Evolutionary conservation across 1,284 basidiomycete species (phyloP).

Genomic region (Ustilago tritici): DNA sequence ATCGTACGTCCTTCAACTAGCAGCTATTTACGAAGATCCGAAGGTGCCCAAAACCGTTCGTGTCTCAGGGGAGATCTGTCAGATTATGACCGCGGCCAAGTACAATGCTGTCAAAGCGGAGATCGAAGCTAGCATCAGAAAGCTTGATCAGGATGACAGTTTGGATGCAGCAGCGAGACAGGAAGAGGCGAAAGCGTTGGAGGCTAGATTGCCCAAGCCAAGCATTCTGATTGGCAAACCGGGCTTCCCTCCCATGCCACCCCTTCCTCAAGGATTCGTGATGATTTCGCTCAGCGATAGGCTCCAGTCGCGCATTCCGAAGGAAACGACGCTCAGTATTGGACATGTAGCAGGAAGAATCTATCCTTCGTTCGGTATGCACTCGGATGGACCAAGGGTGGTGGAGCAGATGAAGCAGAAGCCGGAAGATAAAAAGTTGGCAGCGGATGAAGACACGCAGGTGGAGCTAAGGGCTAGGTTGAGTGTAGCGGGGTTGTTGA

Average conservation of each 20-base stretch:
- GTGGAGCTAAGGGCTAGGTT: slow-evolving; percentile 39
- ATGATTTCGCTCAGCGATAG: slow-evolving; percentile 44
- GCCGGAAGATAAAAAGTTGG: slow-evolving; percentile 23
- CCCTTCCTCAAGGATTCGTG: slow-evolving; percentile 41
- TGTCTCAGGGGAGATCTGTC: slow-evolving; percentile 43
- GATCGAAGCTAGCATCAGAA: slow-evolving; percentile 15
- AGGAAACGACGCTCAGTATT: slow-evolving; percentile 35
- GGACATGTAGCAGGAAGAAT: slow-evolving; percentile 39
- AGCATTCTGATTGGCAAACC: slow-evolving; percentile 35
- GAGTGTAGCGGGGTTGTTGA: slow-evolving; percentile 40
- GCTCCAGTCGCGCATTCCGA: slow-evolving; percentile 28
- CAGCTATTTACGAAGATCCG: slow-evolving; percentile 45
- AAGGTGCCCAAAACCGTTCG: slow-evolving; percentile 22
- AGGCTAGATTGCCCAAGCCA: slow-evolving; percentile 35
- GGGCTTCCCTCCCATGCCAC: slow-evolving; percentile 45
- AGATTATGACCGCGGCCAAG: slow-evolving; percentile 36
- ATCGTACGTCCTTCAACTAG: slow-evolving; percentile 42
- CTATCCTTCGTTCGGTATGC: slow-evolving; percentile 44
- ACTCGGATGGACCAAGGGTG: slow-evolving; percentile 48
- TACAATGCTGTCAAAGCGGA: slow-evolving; percentile 29
- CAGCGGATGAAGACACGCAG: slow-evolving; percentile 47
- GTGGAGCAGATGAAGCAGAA: slow-evolving; percentile 33
- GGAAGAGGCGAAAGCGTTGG: slow-evolving; percentile 26
- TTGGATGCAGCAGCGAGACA: slow-evolving; percentile 21
- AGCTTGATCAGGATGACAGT: slow-evolving; percentile 19